These are phyloP conservation scores for Iris pallida DNA, from an alignment of 116 monocot species.

Conservation along the genomic window DNA sequence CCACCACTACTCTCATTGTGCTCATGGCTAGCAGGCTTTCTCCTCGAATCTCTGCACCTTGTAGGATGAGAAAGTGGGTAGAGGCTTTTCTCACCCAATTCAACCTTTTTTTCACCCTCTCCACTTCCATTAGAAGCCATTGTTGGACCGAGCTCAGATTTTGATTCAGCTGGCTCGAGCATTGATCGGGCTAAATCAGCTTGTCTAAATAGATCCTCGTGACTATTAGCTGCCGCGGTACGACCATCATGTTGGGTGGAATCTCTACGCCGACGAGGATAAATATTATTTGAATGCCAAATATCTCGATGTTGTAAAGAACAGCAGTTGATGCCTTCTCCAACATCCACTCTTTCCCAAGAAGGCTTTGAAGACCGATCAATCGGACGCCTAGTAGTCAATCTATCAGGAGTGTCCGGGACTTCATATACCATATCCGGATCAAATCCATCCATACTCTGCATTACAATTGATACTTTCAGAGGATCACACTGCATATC, in stretches of 20 bases:
- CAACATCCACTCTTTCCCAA: neutral
- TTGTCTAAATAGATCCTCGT: conserved; percentile 5
- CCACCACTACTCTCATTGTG: no score
- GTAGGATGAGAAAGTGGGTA: neutral
- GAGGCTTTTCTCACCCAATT: conserved; percentile 7
- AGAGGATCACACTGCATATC: no score
- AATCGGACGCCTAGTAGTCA: neutral
- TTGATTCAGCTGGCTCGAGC: neutral
- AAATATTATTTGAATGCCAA: neutral
- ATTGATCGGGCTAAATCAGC: conserved; percentile 9
- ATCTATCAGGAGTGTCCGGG: conserved; percentile 38
- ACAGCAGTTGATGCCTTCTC: no score
- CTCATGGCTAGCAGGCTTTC: neutral
- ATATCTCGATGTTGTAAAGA: no score
- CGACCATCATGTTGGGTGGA: neutral
- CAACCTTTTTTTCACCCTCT: conserved; percentile 8
- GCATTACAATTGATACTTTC: neutral
- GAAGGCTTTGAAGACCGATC: conserved; percentile 7
- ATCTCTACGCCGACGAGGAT: neutral
- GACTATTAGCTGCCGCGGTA: neutral
- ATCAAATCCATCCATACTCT: conserved; percentile 22
- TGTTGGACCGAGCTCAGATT: neutral
- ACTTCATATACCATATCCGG: conserved; percentile 31
- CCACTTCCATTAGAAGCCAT: conserved; percentile 3
- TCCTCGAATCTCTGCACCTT: conserved; percentile 5